phyloP scores from a whole-genome alignment of 2,329 filamentous ascomycete species.

The Sphaerostilbella broomeana region DNA sequence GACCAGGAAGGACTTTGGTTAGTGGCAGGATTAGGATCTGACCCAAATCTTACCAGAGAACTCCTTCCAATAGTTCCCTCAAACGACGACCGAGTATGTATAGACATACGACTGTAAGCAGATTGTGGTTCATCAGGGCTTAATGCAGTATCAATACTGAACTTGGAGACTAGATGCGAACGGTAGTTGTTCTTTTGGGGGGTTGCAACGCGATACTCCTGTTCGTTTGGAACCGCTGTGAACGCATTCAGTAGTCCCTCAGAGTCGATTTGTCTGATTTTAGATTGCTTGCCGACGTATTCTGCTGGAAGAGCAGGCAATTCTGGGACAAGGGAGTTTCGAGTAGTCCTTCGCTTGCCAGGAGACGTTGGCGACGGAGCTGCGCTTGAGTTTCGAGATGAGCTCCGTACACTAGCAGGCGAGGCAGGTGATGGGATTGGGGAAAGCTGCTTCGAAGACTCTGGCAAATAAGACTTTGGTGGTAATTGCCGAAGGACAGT shows the following conservation, averaged over 20 bases:
- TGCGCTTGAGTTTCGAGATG: conserved; percentile 1
- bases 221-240: conserved; percentile 7
- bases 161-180: conserved; percentile 22
- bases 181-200: conserved; percentile 1
- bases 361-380: conserved; percentile 4
- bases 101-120: conserved; percentile 6
- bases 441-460: background rate
- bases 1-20: conserved; percentile 7
- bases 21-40: background rate
- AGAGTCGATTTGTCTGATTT: background rate
- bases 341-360: conserved; percentile 2
- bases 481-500: background rate
- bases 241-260: background rate
- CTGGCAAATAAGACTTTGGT: background rate
- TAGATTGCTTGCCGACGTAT: conserved; percentile 3
- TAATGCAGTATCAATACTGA: conserved; percentile 25
- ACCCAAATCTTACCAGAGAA: conserved; percentile 42
- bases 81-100: conserved; percentile 13
- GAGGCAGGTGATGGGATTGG: conserved; percentile 2
- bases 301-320: conserved; percentile 7
- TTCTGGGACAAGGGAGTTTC: conserved; percentile 6
- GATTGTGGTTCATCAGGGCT: conserved; percentile 13
- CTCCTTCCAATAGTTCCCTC: conserved; percentile 38
- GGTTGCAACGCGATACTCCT: background rate
- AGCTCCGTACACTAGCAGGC: conserved; percentile 2